Base-by-base conservation (phyloP, 2,329 filamentous ascomycete genomes). In the Phaeosphaeria sp. region DNA sequence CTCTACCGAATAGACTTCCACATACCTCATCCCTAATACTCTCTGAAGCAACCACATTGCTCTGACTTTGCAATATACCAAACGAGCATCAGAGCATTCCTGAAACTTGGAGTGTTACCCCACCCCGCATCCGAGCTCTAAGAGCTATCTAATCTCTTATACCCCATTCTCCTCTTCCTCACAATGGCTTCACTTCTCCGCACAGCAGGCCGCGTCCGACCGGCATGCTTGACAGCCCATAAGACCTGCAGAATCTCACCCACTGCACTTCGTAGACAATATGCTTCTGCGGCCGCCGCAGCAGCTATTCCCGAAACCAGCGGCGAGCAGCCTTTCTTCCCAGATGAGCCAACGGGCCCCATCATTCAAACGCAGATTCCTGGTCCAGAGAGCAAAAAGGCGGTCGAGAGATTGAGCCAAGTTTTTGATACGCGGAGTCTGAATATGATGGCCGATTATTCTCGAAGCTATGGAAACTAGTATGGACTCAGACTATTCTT, bases 351-450 rank as follows among this genome's bases (percentile, higher is more conserved):
- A 20, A 61, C 76, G 13, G 80, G 76, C n/a, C 87, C 87, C 22
- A 79, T 77, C 24, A 68, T 89, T 43, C 77, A 80, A 61, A 88
- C 85, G 2, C 71, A 79, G 40, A 90, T 96, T 56, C 92, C 92
- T 0, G 92, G 92, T 0, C 92, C 92, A 39, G 85, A 89, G 80
- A 88, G 89, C 77, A 84, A 88, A 80, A 84, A 87, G 68, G 84
- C 86, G 50, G 87, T 91, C 63, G 82, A 87, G 61, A 86, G 92
- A 75, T 85, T 96, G 61, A 82, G 90, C 78, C 82, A 88, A 73
- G 90, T 96, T 58, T 96, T 95, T 73, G 92, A 96, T 77, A 94
- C 91, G 5, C 86, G 92, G 60, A 92, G 89, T 79, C 80, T 94
- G 81, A 96, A 95, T 82, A 78, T 79, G 76, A 77, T 79, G 73